A percentile compares a stretch with the other conserved stretches of the same genome.
These are phyloP conservation scores for Linaria vulgaris DNA, from an alignment of 257 asterid species.

Conservation along the genomic window DNA sequence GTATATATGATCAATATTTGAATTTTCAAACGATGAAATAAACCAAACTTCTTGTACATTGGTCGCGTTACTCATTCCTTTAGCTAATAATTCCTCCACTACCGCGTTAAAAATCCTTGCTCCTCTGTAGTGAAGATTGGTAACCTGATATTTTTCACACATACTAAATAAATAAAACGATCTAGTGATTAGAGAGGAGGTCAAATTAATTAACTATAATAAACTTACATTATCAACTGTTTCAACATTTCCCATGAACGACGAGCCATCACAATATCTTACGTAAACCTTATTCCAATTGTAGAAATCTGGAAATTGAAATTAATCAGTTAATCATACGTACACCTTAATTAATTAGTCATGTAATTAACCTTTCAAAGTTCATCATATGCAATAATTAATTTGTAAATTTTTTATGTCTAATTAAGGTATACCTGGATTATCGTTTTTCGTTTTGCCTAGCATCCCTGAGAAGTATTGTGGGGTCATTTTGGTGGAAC, in stretches of 20 bases:
- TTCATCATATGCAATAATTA: too few relatives aligned
- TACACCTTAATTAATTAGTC: too few relatives aligned
- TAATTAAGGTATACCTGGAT: neutral
- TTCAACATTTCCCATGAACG: constrained; percentile 20
- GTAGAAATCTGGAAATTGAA: neutral
- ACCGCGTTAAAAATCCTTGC: constrained; percentile 13
- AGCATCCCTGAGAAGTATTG: neutral
- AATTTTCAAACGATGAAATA: neutral
- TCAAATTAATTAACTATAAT: constrained; percentile 13
- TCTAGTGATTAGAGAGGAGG: too few relatives aligned
- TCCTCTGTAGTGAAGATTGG: constrained; percentile 21
- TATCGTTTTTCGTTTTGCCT: neutral
- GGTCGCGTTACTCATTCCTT: constrained; percentile 3
- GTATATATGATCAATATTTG: too few relatives aligned
- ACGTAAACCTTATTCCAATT: constrained; percentile 18
- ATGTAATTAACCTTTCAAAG: too few relatives aligned
- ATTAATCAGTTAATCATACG: too few relatives aligned
- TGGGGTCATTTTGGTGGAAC: neutral
- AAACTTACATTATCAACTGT: neutral
- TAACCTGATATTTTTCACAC: too few relatives aligned
- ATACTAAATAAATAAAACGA: too few relatives aligned
- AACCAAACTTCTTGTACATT: neutral
- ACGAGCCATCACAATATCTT: constrained; percentile 17
- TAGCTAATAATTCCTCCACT: constrained; percentile 1
- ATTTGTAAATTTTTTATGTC: too few relatives aligned